Evolutionary conservation across 2,329 filamentous ascomycete genomes (phyloP), one percentile per base, ranked within the genome.

Genomic region (Penicillium sp.): DNA sequence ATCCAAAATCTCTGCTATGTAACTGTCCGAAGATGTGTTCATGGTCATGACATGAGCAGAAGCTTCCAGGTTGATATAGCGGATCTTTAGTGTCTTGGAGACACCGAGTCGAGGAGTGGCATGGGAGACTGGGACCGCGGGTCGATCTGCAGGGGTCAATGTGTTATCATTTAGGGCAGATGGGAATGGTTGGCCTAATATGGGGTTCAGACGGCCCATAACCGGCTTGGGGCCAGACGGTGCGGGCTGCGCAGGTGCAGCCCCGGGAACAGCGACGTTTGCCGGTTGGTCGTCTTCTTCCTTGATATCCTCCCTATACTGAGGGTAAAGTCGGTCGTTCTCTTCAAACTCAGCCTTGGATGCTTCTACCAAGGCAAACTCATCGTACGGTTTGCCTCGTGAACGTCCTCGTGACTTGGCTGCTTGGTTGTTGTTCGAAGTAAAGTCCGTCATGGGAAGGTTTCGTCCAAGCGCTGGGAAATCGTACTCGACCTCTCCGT

Each of bases 1-100:
- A 63, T 88, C 85, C 60, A 89, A 82, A 50, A 89, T 81, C 69
- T 89, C 86, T n/a, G 85, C 86, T 59, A 89, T 85, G 68, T 89
- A 89, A 47, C 85, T 87, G 66, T 88, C 86, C 1, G 85, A 85
- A 3, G 85, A 86, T 33, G 85, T 85, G 54, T 83, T 82, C 53
- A 87, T 75, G 2, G 81, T 82, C 56, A 82, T 82, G 22, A 78
- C 78, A 62, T 81, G 82, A 6, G 75, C 75, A 33, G 83, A 82
- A 64, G 84, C 83, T 57, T 87, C 83, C 4, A 84, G 76, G 66
- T 87, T 85, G 18, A 85, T 82, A 70, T 85, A 87, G 52, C 86
- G 83, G 50, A 89, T 81, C 19, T 81, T 83, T 44, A 89, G 71
- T 0, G 82, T 86, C 69, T 84, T 86, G 0, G 82, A 80, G 1